These are phyloP conservation scores for Nevesoporus exiguus DNA, from an alignment of 768 basidiomycete species.

Conservation along the genomic window DNA sequence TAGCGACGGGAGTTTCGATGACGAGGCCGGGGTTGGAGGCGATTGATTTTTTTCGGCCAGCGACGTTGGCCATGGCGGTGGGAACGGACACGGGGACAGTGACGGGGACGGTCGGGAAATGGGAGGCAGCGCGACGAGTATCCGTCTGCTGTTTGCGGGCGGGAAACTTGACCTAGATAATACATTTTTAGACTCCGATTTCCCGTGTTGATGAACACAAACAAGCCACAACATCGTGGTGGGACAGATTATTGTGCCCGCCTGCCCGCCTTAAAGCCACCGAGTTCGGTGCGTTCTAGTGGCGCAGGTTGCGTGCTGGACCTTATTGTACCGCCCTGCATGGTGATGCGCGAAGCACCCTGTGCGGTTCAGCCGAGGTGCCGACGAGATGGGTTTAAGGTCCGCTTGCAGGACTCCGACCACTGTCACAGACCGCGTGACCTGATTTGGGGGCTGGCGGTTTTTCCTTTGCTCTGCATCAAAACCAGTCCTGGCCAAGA, in stretches of 20 bases:
- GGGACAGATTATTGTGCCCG: neutral
- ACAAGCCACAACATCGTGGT: constrained; percentile 18
- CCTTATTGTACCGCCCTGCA: constrained; percentile 1
- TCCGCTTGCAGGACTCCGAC: constrained; percentile 31
- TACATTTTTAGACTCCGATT: constrained; percentile 30
- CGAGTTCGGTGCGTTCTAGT: no score
- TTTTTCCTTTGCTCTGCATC: constrained; percentile 21
- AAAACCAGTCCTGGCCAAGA: constrained; percentile 40
- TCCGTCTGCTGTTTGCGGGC: constrained; percentile 7
- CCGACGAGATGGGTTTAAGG: constrained; percentile 8
- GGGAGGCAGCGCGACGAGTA: constrained; percentile 1
- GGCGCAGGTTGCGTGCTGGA: neutral
- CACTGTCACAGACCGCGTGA: constrained; percentile 23
- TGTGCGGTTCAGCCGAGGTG: constrained; percentile 5
- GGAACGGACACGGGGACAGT: constrained; percentile 9
- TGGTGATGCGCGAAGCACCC: neutral
- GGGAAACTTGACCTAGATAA: constrained; percentile 26
- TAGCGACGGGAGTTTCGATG: constrained; percentile 71
- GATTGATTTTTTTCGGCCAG: constrained; percentile 79
- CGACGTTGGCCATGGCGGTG: constrained; percentile 49
- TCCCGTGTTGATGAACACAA: constrained; percentile 28
- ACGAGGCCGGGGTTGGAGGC: constrained; percentile 59
- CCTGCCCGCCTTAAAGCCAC: neutral
- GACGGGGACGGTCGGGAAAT: neutral
- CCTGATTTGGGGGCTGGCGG: constrained; percentile 10